phyloP scores from a whole-genome alignment of 441 rosid genomes.

The Aleurites moluccanus region DNA sequence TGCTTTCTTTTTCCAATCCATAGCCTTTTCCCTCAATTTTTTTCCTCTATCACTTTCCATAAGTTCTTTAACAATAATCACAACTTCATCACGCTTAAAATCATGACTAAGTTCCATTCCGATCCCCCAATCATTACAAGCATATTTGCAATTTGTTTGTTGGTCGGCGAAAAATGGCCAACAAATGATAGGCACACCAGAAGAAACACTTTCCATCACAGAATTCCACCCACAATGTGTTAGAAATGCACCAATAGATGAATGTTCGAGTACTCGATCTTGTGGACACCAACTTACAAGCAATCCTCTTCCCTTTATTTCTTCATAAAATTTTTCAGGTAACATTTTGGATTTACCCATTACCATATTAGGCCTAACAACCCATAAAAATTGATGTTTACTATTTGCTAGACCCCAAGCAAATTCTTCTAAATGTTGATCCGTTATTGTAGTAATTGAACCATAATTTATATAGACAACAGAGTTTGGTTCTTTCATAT shows the following conservation, averaged over 20 bases:
- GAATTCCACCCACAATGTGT: conserved; percentile 37
- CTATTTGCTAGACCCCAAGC: too few relatives aligned
- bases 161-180: background rate
- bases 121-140: conserved; percentile 22
- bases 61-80: conserved; percentile 27
- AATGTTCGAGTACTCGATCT: conserved; percentile 24
- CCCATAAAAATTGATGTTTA: too few relatives aligned
- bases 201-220: background rate
- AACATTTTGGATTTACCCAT: conserved; percentile 8
- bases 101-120: conserved; percentile 28
- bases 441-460: too few relatives aligned
- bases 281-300: background rate
- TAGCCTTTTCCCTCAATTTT: conserved; percentile 21
- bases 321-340: conserved; percentile 20
- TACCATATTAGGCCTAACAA: conserved; percentile 23
- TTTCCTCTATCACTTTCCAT: conserved; percentile 28
- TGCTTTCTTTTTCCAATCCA: conserved; percentile 32
- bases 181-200: background rate
- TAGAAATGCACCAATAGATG: conserved; percentile 23
- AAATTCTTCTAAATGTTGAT: too few relatives aligned
- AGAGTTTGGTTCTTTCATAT: conserved; percentile 17
- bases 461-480: too few relatives aligned
- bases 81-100: conserved; percentile 30
- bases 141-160: background rate
- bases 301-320: conserved; percentile 17